phyloP scores from a whole-genome alignment of 2,329 filamentous ascomycete genomes.

The Paracoccidioides lutzii region DNA sequence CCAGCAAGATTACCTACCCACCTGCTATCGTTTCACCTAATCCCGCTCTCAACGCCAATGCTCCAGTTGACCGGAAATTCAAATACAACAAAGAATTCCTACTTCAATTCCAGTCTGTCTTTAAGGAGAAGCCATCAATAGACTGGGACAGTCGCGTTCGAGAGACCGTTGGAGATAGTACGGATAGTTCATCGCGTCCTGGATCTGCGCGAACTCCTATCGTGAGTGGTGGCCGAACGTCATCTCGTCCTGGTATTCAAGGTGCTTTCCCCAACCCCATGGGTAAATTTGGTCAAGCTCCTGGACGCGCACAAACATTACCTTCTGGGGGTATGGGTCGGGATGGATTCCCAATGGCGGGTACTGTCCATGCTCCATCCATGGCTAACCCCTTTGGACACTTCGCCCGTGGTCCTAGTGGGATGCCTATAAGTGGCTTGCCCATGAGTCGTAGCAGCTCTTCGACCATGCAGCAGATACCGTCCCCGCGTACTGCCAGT shows the following conservation, averaged over 20 bases:
- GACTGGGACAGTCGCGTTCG: constrained; percentile 87
- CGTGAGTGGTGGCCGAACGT: constrained; percentile 37
- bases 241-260: constrained; percentile 40
- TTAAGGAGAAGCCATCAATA: constrained; percentile 88
- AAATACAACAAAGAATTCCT: constrained; percentile 94
- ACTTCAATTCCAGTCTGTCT: constrained; percentile 89
- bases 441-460: constrained; percentile 54
- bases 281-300: constrained; percentile 50
- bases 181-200: constrained; percentile 48
- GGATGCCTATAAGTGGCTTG: constrained; percentile 49
- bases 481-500: constrained; percentile 61
- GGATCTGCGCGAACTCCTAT: constrained; percentile 19
- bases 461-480: constrained; percentile 43
- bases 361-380: constrained; percentile 31
- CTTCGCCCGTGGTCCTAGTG: constrained; percentile 45
- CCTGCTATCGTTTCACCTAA: constrained; percentile 77
- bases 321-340: constrained; percentile 67
- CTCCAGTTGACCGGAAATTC: constrained; percentile 65
- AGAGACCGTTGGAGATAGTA: constrained; percentile 67
- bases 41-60: constrained; percentile 66
- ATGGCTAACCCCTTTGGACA: constrained; percentile 44
- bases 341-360: constrained; percentile 53
- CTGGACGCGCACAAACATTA: constrained; percentile 42
- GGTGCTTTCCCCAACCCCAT: constrained; percentile 44
- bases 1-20: constrained; percentile 70